Percentiles rank a stretch among this genome's conserved stretches.
phyloP scores from a whole-genome alignment of 2,329 filamentous ascomycete genomes.

The Fusarium stilboides region DNA sequence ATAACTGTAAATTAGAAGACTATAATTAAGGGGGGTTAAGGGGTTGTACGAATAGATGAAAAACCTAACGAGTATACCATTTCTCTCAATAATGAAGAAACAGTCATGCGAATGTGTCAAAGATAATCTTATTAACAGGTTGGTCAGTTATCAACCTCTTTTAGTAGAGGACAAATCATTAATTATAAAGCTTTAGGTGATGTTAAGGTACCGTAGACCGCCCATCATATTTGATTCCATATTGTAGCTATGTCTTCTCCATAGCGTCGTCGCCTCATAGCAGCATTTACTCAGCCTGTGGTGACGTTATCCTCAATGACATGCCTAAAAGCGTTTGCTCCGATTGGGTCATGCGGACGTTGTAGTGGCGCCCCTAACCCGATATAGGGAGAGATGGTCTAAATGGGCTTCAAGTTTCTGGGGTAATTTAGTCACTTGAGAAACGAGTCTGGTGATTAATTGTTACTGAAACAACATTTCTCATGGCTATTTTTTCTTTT shows the following conservation, averaged over 20 bases:
- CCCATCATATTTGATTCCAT: no score
- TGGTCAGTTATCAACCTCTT: no score
- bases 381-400: slow-evolving; percentile 15
- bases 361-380: slow-evolving; percentile 28
- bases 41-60: slow-evolving; percentile 6
- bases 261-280: no score
- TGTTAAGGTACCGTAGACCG: no score
- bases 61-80: background rate
- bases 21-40: background rate
- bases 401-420: slow-evolving; percentile 14
- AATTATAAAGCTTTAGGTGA: no score
- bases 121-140: no score
- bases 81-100: background rate
- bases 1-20: slow-evolving; percentile 25
- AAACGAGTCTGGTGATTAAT: slow-evolving; percentile 27
- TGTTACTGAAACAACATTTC: background rate
- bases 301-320: slow-evolving; percentile 36
- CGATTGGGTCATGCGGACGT: slow-evolving; percentile 39
- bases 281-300: background rate
- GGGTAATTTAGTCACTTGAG: slow-evolving; percentile 20
- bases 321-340: slow-evolving; percentile 14
- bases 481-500: background rate
- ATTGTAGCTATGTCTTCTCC: no score
- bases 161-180: no score
- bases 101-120: background rate